Base-by-base conservation (phyloP, 768 basidiomycete genomes). In the Termitomyces sp. region DNA sequence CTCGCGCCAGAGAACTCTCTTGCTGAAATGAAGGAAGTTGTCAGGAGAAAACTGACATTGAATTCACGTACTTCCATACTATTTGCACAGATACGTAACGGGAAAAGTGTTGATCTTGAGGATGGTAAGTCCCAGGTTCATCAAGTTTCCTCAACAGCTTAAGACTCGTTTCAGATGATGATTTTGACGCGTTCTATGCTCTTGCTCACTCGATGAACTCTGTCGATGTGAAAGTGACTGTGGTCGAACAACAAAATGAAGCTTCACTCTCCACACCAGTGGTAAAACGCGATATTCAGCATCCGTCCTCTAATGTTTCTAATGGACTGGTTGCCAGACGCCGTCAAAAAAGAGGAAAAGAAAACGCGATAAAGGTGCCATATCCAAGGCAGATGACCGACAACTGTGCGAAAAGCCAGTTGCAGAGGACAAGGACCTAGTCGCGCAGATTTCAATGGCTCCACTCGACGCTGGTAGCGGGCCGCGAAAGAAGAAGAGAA, bases 131-230 rank as follows among this genome's bases (percentile, higher is more conserved):
- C 16, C 20, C 39, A 40, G 9, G 44, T 55, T 18, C 36, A 56
- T 24, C 56, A 16, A 57, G 52, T 56, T 51, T 38, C 39, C 33
- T 20, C 9, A 9, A n/a, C 5, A 24, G 24, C 28, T 51, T 20
- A 3, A 9, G 15, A 7, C 16, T 28, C 20, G 28, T 52, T 63
- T 11, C 64, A 93, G 91, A 91, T 48, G 91, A 89, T 42, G 91
- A 93, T 71, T 92, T 91, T 63, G 86, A 88, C 57, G 90, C 90
- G 2, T 90, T 92, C 71, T 72, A 75, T 59, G 74, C 80, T 15
- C 72, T 82, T 40, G 76, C 84, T 22, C 74, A 72, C 55, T 67
- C 76, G 9, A 66, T 68, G 4, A 69, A 70, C 16, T 58, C 71
- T 22, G 71, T 75, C 3, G 69, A 77, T 55, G 76, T 82, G 32